Percentiles rank a stretch among this genome's conserved stretches.
phyloP scores from a whole-genome alignment of 345 rosid species.

The Alliaria petiolata region DNA sequence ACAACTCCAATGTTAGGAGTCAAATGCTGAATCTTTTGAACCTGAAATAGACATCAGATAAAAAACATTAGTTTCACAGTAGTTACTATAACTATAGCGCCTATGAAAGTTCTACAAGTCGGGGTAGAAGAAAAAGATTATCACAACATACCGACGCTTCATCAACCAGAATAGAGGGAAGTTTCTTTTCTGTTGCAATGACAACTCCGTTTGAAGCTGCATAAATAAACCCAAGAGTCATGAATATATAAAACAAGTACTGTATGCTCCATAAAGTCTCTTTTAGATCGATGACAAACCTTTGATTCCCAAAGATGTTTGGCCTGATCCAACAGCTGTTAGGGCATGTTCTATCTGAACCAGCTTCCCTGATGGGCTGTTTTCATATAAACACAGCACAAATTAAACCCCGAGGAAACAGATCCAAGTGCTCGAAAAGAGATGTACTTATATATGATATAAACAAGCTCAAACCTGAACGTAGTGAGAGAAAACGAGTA shows the following conservation, averaged over 20 bases:
- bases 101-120: not conserved
- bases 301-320: conserved; percentile 90
- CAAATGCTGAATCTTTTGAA: conserved; percentile 84
- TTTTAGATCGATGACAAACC: conserved; percentile 35
- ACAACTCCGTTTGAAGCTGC: conserved; percentile 96
- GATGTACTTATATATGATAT: not conserved
- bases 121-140: not conserved
- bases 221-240: not conserved
- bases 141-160: conserved; percentile 72
- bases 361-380: conserved; percentile 92
- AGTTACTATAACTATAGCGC: not conserved
- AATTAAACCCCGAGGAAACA: not conserved
- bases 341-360: conserved; percentile 98
- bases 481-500: conserved; percentile 94
- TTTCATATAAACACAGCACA: not conserved
- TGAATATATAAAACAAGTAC: not conserved
- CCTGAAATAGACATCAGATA: conserved; percentile 40
- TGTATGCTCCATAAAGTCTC: not conserved
- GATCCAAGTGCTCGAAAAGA: not conserved
- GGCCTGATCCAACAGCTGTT: conserved; percentile 94
- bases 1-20: conserved; percentile 96
- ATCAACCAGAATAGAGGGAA: conserved; percentile 91
- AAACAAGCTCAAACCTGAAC: conserved; percentile 53
- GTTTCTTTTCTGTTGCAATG: conserved; percentile 89
- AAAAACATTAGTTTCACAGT: not conserved